A percentile compares a stretch with the other conserved stretches of the same genome.
Evolutionary conservation across 805 yeast species (phyloP).

Genomic region (Kuraishia borneana): DNA sequence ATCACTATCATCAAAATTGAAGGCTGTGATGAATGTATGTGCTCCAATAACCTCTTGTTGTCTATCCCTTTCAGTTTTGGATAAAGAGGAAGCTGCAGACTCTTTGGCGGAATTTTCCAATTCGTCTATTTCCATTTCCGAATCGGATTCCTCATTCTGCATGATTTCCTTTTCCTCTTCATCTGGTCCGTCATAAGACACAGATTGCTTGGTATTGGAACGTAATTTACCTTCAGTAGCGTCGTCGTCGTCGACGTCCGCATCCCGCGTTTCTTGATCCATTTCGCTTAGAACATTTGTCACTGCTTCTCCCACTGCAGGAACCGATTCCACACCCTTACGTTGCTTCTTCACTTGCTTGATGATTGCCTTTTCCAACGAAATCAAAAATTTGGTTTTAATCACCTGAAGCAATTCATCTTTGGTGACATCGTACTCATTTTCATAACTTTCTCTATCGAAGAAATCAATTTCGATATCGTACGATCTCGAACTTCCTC

Average conservation of each 20-base stretch:
- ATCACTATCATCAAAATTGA: conserved; percentile 77
- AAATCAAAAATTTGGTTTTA: conserved; percentile 50
- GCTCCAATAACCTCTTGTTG: conserved; percentile 70
- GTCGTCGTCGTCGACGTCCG: conserved; percentile 32
- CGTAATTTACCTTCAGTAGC: conserved; percentile 54
- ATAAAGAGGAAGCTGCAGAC: conserved; percentile 20
- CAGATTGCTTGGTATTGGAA: conserved; percentile 69
- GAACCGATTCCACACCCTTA: conserved; percentile 37
- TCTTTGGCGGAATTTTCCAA: conserved; percentile 28
- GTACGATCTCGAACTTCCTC: conserved; percentile 68
- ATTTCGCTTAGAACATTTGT: conserved; percentile 35
- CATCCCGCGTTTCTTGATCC: conserved; percentile 12
- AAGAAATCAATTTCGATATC: conserved; percentile 66
- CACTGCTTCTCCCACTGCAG: conserved; percentile 63
- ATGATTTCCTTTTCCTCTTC: conserved; percentile 89
- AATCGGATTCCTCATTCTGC: conserved; percentile 73
- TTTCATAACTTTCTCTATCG: conserved; percentile 62
- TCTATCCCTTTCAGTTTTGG: conserved; percentile 67
- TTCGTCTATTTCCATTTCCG: conserved; percentile 45
- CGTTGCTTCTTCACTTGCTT: conserved; percentile 79
- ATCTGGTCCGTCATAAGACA: conserved; percentile 90
- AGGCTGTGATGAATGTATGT: conserved; percentile 64
- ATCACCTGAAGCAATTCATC: conserved; percentile 67
- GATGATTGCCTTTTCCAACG: conserved; percentile 60
- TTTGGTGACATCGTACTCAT: conserved; percentile 81